A percentile compares a stretch with the other conserved stretches of the same genome.
These are phyloP conservation scores for Hibiscus mutabilis DNA, from an alignment of 345 rosid species.

Conservation along the genomic window DNA sequence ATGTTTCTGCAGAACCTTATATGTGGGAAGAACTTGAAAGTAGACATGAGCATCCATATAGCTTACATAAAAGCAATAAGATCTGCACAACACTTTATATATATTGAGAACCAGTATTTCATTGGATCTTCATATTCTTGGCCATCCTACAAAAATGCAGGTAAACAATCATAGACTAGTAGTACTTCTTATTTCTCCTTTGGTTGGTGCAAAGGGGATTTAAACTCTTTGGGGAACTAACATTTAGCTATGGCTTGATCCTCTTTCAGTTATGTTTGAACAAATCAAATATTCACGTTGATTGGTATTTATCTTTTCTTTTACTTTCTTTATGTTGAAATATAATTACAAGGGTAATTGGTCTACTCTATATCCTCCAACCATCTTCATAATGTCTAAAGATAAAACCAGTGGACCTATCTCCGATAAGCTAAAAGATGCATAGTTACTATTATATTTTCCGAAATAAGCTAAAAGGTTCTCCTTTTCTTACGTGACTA, in stretches of 20 bases:
- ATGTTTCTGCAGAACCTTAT: constrained; percentile 40
- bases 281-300: neutral
- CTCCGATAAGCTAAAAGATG: neutral
- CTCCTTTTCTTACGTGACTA: neutral
- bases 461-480: neutral
- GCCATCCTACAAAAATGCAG: constrained; percentile 75
- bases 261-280: neutral
- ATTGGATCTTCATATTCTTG: constrained; percentile 59
- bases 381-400: neutral
- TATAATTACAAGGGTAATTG: neutral
- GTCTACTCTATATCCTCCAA: neutral
- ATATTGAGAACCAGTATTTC: constrained; percentile 70
- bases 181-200: neutral
- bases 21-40: constrained; percentile 57
- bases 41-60: constrained; percentile 61
- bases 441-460: neutral
- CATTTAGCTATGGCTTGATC: neutral
- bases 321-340: neutral
- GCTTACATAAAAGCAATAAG: constrained; percentile 64
- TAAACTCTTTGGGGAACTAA: neutral
- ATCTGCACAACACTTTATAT: constrained; percentile 66
- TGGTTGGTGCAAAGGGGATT: neutral
- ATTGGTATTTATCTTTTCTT: neutral
- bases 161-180: constrained; percentile 16
- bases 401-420: neutral